Conservation (phyloP, 768 basidiomycete species). For the Sarcomyxa edulis region DNA sequence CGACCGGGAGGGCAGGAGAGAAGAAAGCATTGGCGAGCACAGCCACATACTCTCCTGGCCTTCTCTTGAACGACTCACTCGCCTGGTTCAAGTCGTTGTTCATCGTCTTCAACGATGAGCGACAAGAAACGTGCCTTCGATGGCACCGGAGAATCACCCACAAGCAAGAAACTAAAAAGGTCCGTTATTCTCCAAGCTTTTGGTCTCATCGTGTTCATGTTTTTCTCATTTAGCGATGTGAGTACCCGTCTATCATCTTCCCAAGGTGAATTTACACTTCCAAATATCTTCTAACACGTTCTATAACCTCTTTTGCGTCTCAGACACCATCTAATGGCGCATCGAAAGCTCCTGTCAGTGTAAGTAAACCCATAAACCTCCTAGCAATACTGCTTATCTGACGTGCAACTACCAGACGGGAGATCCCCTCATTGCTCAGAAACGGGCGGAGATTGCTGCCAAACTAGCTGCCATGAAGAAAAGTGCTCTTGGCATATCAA, state of each 20-base stretch:
- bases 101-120: constrained; percentile 43
- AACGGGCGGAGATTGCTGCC: constrained; percentile 79
- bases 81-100: no score
- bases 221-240: constrained; percentile 53
- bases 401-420: constrained; percentile 33
- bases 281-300: constrained; percentile 50
- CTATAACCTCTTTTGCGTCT: constrained; percentile 60
- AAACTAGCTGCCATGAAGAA: constrained; percentile 74
- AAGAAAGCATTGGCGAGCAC: background rate
- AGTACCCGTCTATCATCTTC: constrained; percentile 39
- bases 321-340: constrained; percentile 50
- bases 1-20: background rate
- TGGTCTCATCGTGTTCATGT: constrained; percentile 8
- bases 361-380: no score
- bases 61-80: no score
- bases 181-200: constrained; percentile 23
- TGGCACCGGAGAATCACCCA: constrained; percentile 40
- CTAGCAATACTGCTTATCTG: constrained; percentile 26
- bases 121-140: constrained; percentile 64
- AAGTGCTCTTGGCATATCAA: constrained; percentile 27
- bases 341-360: no score
- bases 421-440: constrained; percentile 74
- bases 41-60: no score
- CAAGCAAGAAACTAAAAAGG: constrained; percentile 66
- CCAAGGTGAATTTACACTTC: constrained; percentile 70